Evolutionary conservation across 148 eudicot genomes (phyloP).

Genomic region (Amaranthus cruentus): DNA sequence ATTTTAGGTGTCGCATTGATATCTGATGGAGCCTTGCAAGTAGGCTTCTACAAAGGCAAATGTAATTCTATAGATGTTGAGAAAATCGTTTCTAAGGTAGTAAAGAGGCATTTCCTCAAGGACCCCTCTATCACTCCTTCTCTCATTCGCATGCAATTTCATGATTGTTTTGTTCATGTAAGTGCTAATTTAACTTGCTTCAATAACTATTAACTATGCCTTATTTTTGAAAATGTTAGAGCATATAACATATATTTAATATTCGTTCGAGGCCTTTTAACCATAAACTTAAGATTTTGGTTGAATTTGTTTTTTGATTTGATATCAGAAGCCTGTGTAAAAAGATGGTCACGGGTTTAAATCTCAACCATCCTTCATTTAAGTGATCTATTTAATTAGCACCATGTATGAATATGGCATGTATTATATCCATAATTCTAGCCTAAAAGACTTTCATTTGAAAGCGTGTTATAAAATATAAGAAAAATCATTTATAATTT

Average conservation of each 20-base stretch:
- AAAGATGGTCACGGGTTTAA: no score
- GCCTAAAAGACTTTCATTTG: no score
- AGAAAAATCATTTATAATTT: no score
- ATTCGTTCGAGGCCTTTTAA: background rate
- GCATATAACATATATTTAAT: background rate
- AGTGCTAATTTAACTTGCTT: background rate
- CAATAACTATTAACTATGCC: background rate
- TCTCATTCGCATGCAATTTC: constrained; percentile 33
- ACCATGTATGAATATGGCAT: no score
- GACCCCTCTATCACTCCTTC: constrained; percentile 10
- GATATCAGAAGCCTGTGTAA: no score
- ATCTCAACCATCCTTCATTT: no score
- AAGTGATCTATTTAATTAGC: no score
- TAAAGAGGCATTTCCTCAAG: background rate
- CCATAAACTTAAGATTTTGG: background rate
- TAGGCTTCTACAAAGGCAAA: constrained; percentile 39
- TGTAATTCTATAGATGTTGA: constrained; percentile 38
- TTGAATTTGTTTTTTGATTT: no score
- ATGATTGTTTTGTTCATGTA: constrained; percentile 54
- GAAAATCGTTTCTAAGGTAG: constrained; percentile 23
- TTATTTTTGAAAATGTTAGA: background rate
- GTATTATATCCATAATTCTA: no score
- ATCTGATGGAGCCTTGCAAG: constrained; percentile 17
- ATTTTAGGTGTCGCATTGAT: constrained; percentile 10
- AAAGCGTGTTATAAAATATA: no score